Percentiles rank a stretch among this genome's conserved stretches.
Conservation (phyloP, 1,284 basidiomycete species). For the Tetrapyrgos nigripes region DNA sequence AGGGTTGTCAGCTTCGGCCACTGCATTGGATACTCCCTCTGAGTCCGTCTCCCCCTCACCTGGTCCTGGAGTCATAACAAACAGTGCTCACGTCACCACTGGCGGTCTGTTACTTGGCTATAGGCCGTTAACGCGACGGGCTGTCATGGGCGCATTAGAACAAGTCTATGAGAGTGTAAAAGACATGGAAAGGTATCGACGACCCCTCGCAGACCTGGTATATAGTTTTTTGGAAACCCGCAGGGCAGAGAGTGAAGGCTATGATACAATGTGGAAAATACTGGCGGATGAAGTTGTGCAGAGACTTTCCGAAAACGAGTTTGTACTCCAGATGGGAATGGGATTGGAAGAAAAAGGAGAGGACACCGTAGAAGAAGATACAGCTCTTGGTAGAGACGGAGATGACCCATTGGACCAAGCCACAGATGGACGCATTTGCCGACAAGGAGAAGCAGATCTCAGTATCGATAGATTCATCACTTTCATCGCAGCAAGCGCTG, state of each 20-base stretch:
- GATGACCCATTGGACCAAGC: constrained; percentile 1
- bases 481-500: not conserved
- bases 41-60: not conserved
- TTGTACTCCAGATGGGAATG: too few species aligned
- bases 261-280: constrained; percentile 64
- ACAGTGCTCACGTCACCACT: not conserved
- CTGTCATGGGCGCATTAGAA: constrained; percentile 61
- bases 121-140: constrained; percentile 60
- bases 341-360: constrained; percentile 40
- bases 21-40: not conserved
- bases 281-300: constrained; percentile 67
- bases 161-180: constrained; percentile 66
- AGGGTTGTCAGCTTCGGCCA: constrained; percentile 40
- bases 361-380: constrained; percentile 44
- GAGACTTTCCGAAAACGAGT: too few species aligned
- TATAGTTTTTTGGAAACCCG: constrained; percentile 44
- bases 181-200: constrained; percentile 71
- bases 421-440: not conserved
- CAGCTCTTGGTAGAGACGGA: constrained; percentile 34
- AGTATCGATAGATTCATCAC: not conserved
- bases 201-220: constrained; percentile 64
- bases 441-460: constrained; percentile 2
- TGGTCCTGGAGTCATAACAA: too few species aligned
- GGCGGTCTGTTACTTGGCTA: constrained; percentile 46
- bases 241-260: constrained; percentile 40